These are phyloP conservation scores for Glaciozyma martinii DNA, from an alignment of 768 basidiomycete species.

Conservation along the genomic window DNA sequence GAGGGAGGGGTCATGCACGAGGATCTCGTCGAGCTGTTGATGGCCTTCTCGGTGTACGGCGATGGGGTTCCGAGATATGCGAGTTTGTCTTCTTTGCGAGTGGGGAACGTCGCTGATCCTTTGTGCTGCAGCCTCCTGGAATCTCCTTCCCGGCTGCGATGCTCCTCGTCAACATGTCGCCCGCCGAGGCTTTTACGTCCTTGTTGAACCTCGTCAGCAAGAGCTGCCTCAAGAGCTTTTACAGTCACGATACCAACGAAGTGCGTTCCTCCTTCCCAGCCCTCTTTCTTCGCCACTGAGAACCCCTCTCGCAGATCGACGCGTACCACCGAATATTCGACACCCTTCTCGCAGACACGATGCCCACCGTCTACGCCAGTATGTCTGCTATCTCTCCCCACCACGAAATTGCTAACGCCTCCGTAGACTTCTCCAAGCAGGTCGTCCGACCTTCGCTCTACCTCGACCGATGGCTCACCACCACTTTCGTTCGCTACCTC, in stretches of 20 bases:
- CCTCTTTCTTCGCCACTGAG: too few species aligned
- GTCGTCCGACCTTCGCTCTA: constrained; percentile 80
- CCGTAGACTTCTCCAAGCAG: constrained; percentile 71
- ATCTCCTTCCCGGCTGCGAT: constrained; percentile 59
- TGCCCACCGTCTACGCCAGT: constrained; percentile 65
- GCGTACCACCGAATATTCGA: constrained; percentile 92
- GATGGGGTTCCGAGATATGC: constrained; percentile 62
- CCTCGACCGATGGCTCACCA: constrained; percentile 68
- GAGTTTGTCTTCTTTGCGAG: background rate
- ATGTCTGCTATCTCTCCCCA: background rate
- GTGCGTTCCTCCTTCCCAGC: constrained; percentile 58
- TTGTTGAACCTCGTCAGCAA: constrained; percentile 79
- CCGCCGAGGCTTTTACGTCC: constrained; percentile 61
- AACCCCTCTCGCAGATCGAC: constrained; percentile 54
- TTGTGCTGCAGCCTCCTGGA: constrained; percentile 29
- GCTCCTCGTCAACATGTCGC: constrained; percentile 73
- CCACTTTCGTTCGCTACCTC: constrained; percentile 74
- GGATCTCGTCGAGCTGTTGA: constrained; percentile 73
- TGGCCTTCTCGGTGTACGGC: constrained; percentile 78
- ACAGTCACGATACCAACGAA: constrained; percentile 60
- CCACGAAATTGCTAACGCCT: background rate
- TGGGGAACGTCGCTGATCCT: background rate
- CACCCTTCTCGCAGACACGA: constrained; percentile 78
- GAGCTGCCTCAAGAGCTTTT: constrained; percentile 77
- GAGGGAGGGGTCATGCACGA: constrained; percentile 68